These are phyloP conservation scores for Typha latifolia DNA, from an alignment of 176 grass and related monocot species.

Conservation along the genomic window DNA sequence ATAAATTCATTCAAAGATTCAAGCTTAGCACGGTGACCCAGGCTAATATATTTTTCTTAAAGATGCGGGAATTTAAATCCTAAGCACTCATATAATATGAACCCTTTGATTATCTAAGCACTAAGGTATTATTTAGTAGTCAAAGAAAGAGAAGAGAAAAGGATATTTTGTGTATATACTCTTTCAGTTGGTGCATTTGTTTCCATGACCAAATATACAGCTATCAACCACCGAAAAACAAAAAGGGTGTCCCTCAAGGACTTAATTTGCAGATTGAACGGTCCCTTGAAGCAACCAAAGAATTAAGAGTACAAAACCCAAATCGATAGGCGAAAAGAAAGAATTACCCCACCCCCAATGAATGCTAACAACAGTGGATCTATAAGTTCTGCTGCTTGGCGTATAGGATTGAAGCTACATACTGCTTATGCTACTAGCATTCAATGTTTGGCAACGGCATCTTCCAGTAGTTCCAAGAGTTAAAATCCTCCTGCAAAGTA, in stretches of 20 bases:
- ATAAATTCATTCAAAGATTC: too few relatives aligned
- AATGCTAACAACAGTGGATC: not conserved
- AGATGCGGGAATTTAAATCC: too few relatives aligned
- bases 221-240: slow-evolving; percentile 15
- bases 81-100: too few relatives aligned
- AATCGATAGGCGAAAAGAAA: not conserved
- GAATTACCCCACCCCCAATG: not conserved
- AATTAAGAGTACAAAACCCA: slow-evolving; percentile 28
- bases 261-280: slow-evolving; percentile 20
- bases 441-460: slow-evolving; percentile 48
- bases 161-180: too few relatives aligned
- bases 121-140: too few relatives aligned
- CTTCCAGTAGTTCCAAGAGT: slow-evolving; percentile 84
- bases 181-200: too few relatives aligned
- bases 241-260: slow-evolving; percentile 3
- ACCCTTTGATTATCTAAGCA: too few relatives aligned
- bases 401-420: slow-evolving; percentile 28
- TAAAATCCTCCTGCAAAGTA: slow-evolving; percentile 62
- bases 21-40: too few relatives aligned
- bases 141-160: too few relatives aligned
- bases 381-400: slow-evolving; percentile 18
- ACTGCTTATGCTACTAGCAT: slow-evolving; percentile 32
- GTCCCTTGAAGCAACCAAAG: not conserved
- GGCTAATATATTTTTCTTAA: too few relatives aligned
- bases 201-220: not conserved